These are phyloP conservation scores for Lachnellula hyalina DNA, from an alignment of 2,329 filamentous ascomycete genomes.

Conservation along the genomic window DNA sequence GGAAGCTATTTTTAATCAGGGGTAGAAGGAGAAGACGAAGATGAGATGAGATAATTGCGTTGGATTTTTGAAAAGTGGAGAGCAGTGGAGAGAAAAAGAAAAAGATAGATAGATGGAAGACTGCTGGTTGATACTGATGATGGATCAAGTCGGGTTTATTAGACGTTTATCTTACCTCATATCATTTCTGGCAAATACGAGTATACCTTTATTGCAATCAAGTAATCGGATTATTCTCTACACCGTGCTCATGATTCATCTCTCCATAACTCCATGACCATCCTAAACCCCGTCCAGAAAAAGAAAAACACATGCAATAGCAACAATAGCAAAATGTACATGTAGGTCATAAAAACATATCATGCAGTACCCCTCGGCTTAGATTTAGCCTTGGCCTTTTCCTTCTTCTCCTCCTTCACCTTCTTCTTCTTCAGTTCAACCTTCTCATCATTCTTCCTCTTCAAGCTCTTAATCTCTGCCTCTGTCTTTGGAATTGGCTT, in stretches of 20 bases:
- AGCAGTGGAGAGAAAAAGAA: too few species aligned
- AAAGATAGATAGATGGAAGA: too few species aligned
- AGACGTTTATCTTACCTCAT: too few species aligned
- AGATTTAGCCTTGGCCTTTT: conserved; percentile 84
- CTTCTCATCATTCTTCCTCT: conserved; percentile 92
- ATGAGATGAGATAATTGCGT: too few species aligned
- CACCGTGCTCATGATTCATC: neutral
- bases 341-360: neutral
- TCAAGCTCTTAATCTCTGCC: conserved; percentile 75
- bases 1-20: too few species aligned
- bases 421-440: conserved; percentile 92
- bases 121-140: too few species aligned
- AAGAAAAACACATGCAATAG: neutral
- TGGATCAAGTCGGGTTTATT: too few species aligned
- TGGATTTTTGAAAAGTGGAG: too few species aligned
- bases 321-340: neutral
- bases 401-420: conserved; percentile 88
- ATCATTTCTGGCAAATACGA: too few species aligned
- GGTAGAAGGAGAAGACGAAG: too few species aligned
- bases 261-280: neutral
- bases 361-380: conserved; percentile 58
- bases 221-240: neutral
- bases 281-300: neutral
- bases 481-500: conserved; percentile 86
- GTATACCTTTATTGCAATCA: too few species aligned